Base-by-base conservation (phyloP, 441 rosid genomes). In the Erodium texanum region DNA sequence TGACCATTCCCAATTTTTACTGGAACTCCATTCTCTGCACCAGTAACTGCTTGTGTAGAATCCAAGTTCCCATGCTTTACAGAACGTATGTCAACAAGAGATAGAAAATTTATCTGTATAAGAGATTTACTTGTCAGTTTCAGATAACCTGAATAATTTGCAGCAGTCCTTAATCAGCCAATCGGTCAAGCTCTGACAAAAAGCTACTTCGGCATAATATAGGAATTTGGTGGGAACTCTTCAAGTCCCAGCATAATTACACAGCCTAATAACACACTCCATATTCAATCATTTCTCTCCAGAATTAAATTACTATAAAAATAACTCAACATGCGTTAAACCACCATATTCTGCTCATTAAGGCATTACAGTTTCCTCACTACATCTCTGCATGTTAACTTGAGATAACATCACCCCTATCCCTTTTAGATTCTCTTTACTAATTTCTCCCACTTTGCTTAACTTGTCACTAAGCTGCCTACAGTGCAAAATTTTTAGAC, bases 11-110 rank as follows among this genome's bases (percentile, higher is more conserved):
- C 80, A 71, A 66, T 75, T 69, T 73, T 58, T 45, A 54, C 75
- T 64, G 10, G 19, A 19, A 63, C 70, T 66, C 72, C 77, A 67
- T 68, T 29, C 68, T 20, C 67, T 45, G 68, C 73, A 73, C 61
- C 65, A n/a, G 73, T 52, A 67, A 48, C 73, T n/a, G 78, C 48
- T 73, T 75, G 79, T 43, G 66, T 64, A 2, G 76, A 24, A 64
- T 75, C 76, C 24, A 73, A 71, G 67, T 77, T 68, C 62, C 81
- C 81, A 63, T 66, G 78, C 67, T 73, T 76, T 78, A 90, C 66
- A 12, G 77, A 32, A 23, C 95, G 96, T 70, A 89, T 87, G 75
- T 95, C 96, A 45, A 85, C 59, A 69, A 92, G 89, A 27, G 89
- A 68, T 66, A 94, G 79, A 74, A 84, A 90, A 50, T 89, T 89